These are phyloP conservation scores for Bipolaris gigantea DNA, from an alignment of 2,329 filamentous ascomycete genomes.

Conservation along the genomic window DNA sequence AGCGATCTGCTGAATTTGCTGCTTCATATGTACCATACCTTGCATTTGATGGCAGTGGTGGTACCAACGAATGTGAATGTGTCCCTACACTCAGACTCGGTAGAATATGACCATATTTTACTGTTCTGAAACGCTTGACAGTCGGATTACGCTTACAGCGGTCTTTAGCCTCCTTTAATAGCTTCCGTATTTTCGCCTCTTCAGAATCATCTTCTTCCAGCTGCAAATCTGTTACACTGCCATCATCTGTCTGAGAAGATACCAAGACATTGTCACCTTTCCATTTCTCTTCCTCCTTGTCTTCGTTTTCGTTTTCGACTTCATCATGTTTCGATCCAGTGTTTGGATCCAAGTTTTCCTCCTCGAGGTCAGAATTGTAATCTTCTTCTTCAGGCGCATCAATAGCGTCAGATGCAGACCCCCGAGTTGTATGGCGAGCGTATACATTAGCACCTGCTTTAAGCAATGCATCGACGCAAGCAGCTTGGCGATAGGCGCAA, in stretches of 20 bases:
- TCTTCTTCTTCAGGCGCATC: conserved; percentile 13
- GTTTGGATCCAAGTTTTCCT: not conserved
- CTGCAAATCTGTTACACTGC: conserved; percentile 24
- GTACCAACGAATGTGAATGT: not conserved
- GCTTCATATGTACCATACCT: not conserved
- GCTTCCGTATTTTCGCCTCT: conserved; percentile 25
- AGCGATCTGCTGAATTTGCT: not conserved
- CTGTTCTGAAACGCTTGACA: conserved; percentile 22
- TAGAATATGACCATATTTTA: conserved; percentile 13
- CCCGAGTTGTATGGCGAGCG: conserved; percentile 17
- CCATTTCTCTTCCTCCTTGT: conserved; percentile 17
- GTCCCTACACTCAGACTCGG: conserved; percentile 1
- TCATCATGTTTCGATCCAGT: not conserved
- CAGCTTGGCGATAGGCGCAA: conserved; percentile 23
- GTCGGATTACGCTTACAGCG: conserved; percentile 28
- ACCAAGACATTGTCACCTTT: conserved; percentile 19
- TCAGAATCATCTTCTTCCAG: conserved; percentile 20
- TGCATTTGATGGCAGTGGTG: not conserved
- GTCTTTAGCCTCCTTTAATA: conserved; percentile 24
- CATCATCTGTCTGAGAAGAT: conserved; percentile 13
- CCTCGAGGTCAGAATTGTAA: conserved; percentile 25
- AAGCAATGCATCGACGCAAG: conserved; percentile 22
- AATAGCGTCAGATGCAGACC: conserved; percentile 18
- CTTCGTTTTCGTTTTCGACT: not conserved
- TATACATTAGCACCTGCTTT: conserved; percentile 26